Conservation (phyloP, 2,329 filamentous ascomycete genomes). For the Fusarium siculi region DNA sequence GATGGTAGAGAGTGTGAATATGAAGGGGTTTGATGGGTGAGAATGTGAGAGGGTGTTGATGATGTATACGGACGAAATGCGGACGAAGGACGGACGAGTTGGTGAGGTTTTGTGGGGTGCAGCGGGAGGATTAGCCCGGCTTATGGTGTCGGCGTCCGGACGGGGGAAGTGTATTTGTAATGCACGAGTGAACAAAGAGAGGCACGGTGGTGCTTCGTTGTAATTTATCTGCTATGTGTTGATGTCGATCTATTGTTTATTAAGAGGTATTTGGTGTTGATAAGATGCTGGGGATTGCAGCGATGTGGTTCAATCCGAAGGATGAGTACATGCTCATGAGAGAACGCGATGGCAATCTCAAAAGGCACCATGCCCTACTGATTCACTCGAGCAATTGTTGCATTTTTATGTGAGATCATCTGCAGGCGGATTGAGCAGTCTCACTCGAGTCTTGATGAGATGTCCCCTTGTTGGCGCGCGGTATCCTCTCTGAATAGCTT, state of each 20-base stretch:
- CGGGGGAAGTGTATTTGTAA: constrained; percentile 24
- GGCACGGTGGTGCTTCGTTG: no score
- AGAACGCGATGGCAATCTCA: background rate
- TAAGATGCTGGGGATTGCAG: no score
- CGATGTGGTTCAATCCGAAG: background rate
- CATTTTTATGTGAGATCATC: background rate
- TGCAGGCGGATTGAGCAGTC: fast-evolving
- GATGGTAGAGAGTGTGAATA: background rate
- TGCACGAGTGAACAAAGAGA: background rate
- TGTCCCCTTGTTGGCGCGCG: fast-evolving
- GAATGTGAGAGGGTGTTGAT: background rate
- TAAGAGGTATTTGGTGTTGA: background rate
- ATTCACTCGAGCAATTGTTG: fast-evolving
- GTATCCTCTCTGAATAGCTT: background rate
- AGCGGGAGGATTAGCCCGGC: constrained; percentile 17
- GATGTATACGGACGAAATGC: constrained; percentile 8
- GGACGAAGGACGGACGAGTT: constrained; percentile 34
- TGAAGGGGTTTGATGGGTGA: background rate
- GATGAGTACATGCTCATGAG: background rate
- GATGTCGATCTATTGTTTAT: background rate
- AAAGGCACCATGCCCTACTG: fast-evolving
- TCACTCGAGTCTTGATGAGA: fast-evolving
- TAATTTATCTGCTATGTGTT: fast-evolving
- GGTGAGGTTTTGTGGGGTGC: background rate
- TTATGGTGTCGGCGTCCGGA: constrained; percentile 26